Conservation (phyloP, 2,329 filamentous ascomycete genomes). For the Fusarium humuli region DNA sequence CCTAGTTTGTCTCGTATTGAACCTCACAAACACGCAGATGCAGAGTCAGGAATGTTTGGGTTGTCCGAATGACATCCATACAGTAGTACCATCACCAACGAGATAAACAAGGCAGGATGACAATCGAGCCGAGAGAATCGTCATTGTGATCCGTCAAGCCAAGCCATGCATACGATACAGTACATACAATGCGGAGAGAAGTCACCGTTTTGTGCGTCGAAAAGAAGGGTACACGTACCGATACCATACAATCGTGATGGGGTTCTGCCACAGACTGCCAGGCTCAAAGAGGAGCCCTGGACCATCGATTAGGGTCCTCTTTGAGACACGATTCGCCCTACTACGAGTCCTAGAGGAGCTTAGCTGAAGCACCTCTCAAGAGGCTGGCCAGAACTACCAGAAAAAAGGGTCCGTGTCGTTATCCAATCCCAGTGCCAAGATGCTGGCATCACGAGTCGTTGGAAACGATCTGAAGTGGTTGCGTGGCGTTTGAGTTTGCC, state of each 20-base stretch:
- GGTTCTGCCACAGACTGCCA: slow-evolving; percentile 14
- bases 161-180: neutral
- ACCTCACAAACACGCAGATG: neutral
- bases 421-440: slow-evolving; percentile 11
- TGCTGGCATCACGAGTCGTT: slow-evolving; percentile 22
- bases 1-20: neutral
- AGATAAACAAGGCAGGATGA: neutral
- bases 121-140: neutral
- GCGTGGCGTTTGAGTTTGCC: slow-evolving; percentile 41
- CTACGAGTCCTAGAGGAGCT: slow-evolving; percentile 2
- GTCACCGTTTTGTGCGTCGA: slow-evolving; percentile 24
- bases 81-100: neutral
- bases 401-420: slow-evolving; percentile 39
- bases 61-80: neutral
- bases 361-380: slow-evolving; percentile 11
- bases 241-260: neutral
- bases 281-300: slow-evolving; percentile 32
- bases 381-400: slow-evolving; percentile 6
- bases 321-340: slow-evolving; percentile 36
- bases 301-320: slow-evolving; percentile 2
- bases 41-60: neutral
- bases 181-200: neutral
- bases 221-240: slow-evolving; percentile 20
- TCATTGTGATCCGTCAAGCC: neutral
- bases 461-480: slow-evolving; percentile 11